phyloP scores from a whole-genome alignment of 2,329 filamentous ascomycete species.

The Fusarium sterilihyphosum region DNA sequence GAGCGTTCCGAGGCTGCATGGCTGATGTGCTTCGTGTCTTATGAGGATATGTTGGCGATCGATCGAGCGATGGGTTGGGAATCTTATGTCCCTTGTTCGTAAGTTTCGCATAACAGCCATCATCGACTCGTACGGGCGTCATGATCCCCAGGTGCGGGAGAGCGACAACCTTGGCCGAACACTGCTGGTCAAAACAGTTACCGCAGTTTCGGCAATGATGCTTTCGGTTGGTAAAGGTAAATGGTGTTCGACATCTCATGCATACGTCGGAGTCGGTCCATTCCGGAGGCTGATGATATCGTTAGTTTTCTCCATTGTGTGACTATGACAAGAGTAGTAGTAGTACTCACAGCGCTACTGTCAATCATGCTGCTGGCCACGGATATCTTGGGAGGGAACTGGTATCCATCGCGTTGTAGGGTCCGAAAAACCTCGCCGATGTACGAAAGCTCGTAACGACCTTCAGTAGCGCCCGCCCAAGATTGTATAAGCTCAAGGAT shows the following conservation, averaged over 20 bases:
- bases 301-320: conserved; percentile 2
- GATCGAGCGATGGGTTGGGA: conserved; percentile 57
- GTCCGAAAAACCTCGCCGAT: conserved; percentile 87
- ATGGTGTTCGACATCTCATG: conserved; percentile 94
- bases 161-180: conserved; percentile 87
- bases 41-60: conserved; percentile 60
- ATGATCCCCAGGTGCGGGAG: conserved; percentile 93
- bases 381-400: conserved; percentile 86
- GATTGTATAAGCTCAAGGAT: conserved; percentile 93
- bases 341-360: conserved; percentile 83
- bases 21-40: conserved; percentile 72
- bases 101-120: conserved; percentile 92
- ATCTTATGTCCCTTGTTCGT: conserved; percentile 71
- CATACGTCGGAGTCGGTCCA: conserved; percentile 99
- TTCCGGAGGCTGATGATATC: conserved; percentile 77
- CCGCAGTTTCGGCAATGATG: conserved; percentile 98
- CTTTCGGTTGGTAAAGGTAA: conserved; percentile 98
- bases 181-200: conserved; percentile 96
- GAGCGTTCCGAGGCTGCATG: conserved; percentile 91
- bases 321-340: background rate
- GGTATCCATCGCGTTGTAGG: conserved; percentile 85
- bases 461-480: conserved; percentile 91
- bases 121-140: conserved; percentile 91
- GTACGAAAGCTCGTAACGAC: conserved; percentile 83
- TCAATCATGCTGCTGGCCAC: conserved; percentile 98